Conservation (phyloP, 2,329 filamentous ascomycete species). For the Ophiostoma australiae region DNA sequence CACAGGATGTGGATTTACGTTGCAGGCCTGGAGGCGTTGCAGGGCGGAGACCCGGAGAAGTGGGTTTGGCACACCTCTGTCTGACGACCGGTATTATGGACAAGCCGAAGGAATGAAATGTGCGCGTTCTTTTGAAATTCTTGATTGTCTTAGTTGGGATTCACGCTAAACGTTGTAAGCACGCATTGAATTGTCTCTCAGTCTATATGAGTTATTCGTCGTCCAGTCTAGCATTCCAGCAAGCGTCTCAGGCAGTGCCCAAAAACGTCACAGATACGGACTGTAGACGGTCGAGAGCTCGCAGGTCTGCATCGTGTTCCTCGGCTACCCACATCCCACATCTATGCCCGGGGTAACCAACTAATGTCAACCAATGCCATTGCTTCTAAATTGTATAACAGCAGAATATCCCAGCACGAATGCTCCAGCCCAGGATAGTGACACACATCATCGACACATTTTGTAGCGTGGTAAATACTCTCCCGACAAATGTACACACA, state of each 20-base stretch:
- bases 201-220: no score
- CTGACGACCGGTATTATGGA: not conserved
- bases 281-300: not conserved
- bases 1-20: no score
- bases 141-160: not conserved
- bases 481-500: not conserved
- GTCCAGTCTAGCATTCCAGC: not conserved
- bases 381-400: not conserved
- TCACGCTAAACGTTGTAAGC: not conserved
- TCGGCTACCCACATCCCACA: not conserved
- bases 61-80: not conserved
- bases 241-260: not conserved
- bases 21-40: not conserved
- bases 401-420: not conserved
- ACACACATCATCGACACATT: not conserved
- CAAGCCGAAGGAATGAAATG: not conserved
- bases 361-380: not conserved
- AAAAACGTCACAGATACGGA: not conserved
- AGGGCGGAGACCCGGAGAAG: slow-evolving; percentile 2
- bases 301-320: no score
- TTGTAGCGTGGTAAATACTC: not conserved
- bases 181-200: not conserved
- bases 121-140: not conserved
- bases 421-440: not conserved
- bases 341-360: not conserved